Base-by-base conservation (phyloP, 805 yeast species). In the Kazachstania martiniae region DNA sequence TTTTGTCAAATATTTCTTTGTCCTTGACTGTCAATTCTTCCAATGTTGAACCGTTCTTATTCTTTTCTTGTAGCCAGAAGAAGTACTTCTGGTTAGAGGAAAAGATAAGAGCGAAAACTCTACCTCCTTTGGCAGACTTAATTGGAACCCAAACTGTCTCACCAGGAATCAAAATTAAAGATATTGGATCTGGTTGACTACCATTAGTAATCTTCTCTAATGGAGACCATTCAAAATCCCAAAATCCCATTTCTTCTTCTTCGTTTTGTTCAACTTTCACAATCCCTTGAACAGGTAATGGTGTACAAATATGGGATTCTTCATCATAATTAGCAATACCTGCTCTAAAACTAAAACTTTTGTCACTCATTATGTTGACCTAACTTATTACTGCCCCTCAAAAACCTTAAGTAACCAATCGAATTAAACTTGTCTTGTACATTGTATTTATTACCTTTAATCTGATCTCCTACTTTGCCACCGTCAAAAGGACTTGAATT, bases 141-240 rank as follows among this genome's bases (percentile, higher is more conserved):
- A 82, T 74, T 29, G 70, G 79, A 35, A 72, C 68, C 74, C 86
- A 81, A 29, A 75, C 70, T 29, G 84, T 87, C 45, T 84, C 94
- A 6, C 93, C 94, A 0, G 93, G 91, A 41, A 84, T 76, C 29
- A 85, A 68, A 46, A 82, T 66, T 40, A 82, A 63, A 31, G 62
- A 66, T 16, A 53, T 44, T n/a, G 53, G 41, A 12, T 39, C 44
- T 12, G 41, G 29, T 19, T 40, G 39, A n/a, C 47, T 44, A 26
- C 55, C 51, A 21, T 39, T 41, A n/a, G 46, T 42, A n/a, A n/a
- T n/a, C 25, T 45, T 45, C 30, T 53, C 59, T 8, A 36, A 33
- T 12, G 59, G 49, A 10, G 37, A 41, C 61, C 61, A 56, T 40
- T 51, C 48, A 34, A 56, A 50, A 33, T 56, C 59, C 46, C 50